These are phyloP conservation scores for Alternaria panax DNA, from an alignment of 2,329 filamentous ascomycete genomes.

Conservation along the genomic window DNA sequence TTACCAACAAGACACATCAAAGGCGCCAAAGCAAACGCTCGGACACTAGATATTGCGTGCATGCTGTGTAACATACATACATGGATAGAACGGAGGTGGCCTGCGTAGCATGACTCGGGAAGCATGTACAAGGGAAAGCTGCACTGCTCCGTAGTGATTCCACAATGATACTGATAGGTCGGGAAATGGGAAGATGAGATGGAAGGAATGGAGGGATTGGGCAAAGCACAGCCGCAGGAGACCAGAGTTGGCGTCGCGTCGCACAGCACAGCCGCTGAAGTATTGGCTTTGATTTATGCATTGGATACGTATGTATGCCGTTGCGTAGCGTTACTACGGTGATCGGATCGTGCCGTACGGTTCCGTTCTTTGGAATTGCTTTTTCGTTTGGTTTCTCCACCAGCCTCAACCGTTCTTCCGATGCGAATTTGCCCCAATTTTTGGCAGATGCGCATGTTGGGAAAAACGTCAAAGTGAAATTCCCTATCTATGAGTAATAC, in stretches of 20 bases:
- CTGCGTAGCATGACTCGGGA: constrained; percentile 15
- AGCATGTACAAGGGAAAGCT: background rate
- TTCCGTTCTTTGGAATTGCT: background rate
- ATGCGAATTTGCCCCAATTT: background rate
- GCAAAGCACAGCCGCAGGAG: constrained; percentile 8
- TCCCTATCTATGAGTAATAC: background rate
- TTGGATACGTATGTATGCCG: background rate
- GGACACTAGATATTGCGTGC: constrained; percentile 12
- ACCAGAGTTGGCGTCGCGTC: constrained; percentile 5
- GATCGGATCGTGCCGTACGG: constrained; percentile 2
- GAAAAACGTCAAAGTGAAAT: background rate
- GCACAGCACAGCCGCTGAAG: constrained; percentile 9
- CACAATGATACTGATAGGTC: background rate
- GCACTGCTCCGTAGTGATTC: constrained; percentile 11
- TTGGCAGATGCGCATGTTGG: background rate
- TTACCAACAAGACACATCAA: background rate
- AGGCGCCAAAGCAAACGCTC: background rate
- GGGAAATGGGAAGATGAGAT: background rate
- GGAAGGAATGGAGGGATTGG: background rate
- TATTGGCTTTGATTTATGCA: background rate
- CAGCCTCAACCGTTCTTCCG: background rate
- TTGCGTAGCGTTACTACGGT: background rate
- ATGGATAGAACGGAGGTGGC: background rate
- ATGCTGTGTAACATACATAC: constrained; percentile 16
- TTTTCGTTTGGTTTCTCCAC: background rate